phyloP scores from a whole-genome alignment of 495 filamentous ascomycete genomes.

The Pseudevernia furfuracea region DNA sequence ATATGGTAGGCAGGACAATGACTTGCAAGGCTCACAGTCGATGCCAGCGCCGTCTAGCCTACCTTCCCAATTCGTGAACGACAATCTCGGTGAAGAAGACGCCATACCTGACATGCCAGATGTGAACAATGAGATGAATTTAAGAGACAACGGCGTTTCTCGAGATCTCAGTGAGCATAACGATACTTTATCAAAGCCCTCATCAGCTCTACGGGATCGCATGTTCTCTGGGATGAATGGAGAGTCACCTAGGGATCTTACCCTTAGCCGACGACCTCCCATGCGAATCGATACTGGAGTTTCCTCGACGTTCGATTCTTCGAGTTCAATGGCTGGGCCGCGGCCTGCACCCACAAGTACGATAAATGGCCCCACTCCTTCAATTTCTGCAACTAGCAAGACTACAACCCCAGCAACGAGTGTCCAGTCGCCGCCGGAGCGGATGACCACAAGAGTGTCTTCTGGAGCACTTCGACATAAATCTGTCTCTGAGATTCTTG shows the following conservation, averaged over 20 bases:
- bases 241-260: constrained; percentile 22
- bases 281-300: constrained; percentile 28
- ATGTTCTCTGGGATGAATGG: constrained; percentile 20
- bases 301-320: constrained; percentile 8
- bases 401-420: constrained; percentile 20
- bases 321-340: constrained; percentile 10
- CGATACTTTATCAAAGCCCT: constrained; percentile 6
- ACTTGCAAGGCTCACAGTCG: constrained; percentile 1
- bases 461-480: constrained; percentile 64
- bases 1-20: neutral
- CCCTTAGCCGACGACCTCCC: constrained; percentile 27
- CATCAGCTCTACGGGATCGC: constrained; percentile 19
- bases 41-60: constrained; percentile 3
- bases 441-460: constrained; percentile 57
- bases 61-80: constrained; percentile 13
- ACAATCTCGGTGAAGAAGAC: constrained; percentile 19
- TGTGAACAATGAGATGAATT: constrained; percentile 7
- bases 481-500: constrained; percentile 64
- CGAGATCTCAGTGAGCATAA: constrained; percentile 6
- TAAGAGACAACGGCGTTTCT: neutral
- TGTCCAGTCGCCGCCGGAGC: constrained; percentile 38
- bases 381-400: constrained; percentile 18
- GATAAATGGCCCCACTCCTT: constrained; percentile 12
- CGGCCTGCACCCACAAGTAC: constrained; percentile 4
- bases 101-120: constrained; percentile 19